Evolutionary conservation across 192 early-diverging fungal genomes (phyloP), one percentile per base, ranked within the genome.

Genomic region (Linnemannia schmuckeri): DNA sequence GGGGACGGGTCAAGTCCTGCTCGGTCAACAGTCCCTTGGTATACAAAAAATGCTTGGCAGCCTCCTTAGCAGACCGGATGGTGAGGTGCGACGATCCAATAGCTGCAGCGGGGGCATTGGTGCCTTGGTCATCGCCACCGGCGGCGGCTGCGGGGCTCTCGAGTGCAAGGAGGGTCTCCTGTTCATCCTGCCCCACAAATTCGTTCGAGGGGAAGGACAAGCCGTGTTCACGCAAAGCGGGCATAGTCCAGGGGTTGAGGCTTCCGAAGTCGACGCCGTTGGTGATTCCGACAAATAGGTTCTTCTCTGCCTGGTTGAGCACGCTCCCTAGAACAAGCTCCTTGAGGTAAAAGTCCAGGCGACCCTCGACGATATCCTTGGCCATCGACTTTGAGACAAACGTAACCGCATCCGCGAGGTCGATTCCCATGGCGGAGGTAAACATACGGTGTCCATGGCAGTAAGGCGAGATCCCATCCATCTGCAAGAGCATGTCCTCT

Each of bases 361-460:
- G 74, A 13, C 90, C 92, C 75, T 92, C 90, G 0, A 93, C 87
- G 74, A 93, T 91, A 27, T 93, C 88, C 68, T 84, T 88, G 54
- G 91, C 92, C 89, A 93, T 86, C 2, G 87, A 85, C 42, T 83
- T 82, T n/a, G 90, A 91, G 0, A 93, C 92, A 83, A 93, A 91
- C 0, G 92, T 93, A 0, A 90, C 90, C 0, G 88, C 81, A 72
- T 93, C 88, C 1, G 92, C 88, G 2, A 78, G n/a, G 70, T 93
- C 91, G 44, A 93, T 92, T 10, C 87, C 92, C 49, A 91, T 70
- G 27, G 87, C 85, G 8, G 89, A 90, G 69, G 90, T 90, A 52
- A 90, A 93, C 83, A 92, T 82, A 22, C 89, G 85, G 54, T 90
- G 74, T 1, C 90, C 90, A 76, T 90, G 87, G 30, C 88, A 83